phyloP scores from a whole-genome alignment of 306 rosid genomes.

The Datisca glomerata region DNA sequence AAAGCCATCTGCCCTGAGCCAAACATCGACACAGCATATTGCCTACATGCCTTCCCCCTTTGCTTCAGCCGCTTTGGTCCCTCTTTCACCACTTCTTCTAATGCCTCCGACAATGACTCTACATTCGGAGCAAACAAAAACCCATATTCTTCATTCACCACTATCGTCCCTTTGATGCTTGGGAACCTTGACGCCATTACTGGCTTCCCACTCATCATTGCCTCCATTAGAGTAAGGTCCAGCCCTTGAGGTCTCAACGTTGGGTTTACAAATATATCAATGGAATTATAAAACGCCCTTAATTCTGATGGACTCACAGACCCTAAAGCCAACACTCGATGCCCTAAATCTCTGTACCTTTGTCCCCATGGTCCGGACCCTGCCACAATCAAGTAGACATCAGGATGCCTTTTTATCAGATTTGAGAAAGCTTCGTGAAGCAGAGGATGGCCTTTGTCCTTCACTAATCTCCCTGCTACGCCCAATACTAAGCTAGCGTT shows the following conservation, averaged over 20 bases:
- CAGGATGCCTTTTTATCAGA: slow-evolving; percentile 31
- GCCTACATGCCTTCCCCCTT: slow-evolving; percentile 61
- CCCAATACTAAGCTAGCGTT: slow-evolving; percentile 73
- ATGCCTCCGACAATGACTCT: slow-evolving; percentile 54
- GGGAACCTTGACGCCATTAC: slow-evolving; percentile 84
- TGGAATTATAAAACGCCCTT: slow-evolving; percentile 60
- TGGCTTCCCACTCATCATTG: slow-evolving; percentile 85
- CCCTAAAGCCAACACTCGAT: slow-evolving; percentile 69
- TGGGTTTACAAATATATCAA: slow-evolving; percentile 79
- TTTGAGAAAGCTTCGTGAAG: slow-evolving; percentile 70
- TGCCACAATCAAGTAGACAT: slow-evolving; percentile 63
- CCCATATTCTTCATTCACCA: slow-evolving; percentile 76
- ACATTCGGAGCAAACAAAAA: slow-evolving; percentile 83
- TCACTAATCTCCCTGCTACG: slow-evolving; percentile 89
- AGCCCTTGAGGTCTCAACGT: slow-evolving; percentile 91
- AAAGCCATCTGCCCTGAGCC: slow-evolving; percentile 77
- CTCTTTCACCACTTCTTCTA: slow-evolving; percentile 50
- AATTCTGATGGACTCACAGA: slow-evolving; percentile 60
- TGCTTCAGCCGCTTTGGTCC: slow-evolving; percentile 45
- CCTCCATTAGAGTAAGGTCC: slow-evolving; percentile 91
- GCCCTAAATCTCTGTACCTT: slow-evolving; percentile 61
- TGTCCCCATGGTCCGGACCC: slow-evolving; percentile 94
- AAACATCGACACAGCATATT: slow-evolving; percentile 72
- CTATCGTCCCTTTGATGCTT: slow-evolving; percentile 73
- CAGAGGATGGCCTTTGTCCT: slow-evolving; percentile 87